Base-by-base conservation (phyloP, 805 yeast species). In the Blastobotrys americana region DNA sequence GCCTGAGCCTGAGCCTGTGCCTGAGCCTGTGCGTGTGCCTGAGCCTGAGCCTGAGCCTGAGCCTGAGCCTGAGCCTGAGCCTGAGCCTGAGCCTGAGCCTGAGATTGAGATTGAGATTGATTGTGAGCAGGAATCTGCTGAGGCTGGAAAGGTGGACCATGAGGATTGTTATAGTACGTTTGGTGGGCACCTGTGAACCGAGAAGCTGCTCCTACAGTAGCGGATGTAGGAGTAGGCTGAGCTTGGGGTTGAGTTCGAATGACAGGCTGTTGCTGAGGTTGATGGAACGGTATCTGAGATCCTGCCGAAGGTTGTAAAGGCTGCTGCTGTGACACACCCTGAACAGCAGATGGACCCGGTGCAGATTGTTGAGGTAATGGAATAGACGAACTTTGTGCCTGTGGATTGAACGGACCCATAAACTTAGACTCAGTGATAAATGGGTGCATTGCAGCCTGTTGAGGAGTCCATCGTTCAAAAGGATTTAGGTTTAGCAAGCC, bases 381-480 rank as follows among this genome's bases (percentile, higher is more conserved):
- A 40, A 22, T 38, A 45, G 8, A n/a, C 6, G 44, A 21, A 18
- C 22, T 22, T 3, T 28, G 27, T 8, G 21, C 23, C 10, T 22
- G 50, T 17, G 17, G 23, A 5, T 3, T 19, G 33, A 47, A 64
- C 8, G 65, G 68, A 0, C 79, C 82, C 8, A 62, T 61, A 55
- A 76, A 80, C 45, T 67, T 70, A 43, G 70, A 70, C 41, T 74
- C 80, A 3, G 84, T 83, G 16, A 93, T 78, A 62, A 93, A 93
- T 0, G 97, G 97, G 66, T 93, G 98, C 62, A 77, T 69, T 13
- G 81, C 69, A 0, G 97, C 98, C 62, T 93, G 97, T 54, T 87
- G 96, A 9, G 98, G 98, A 0, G 97, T 86, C 83, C 96, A 84
- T 55, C 99, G 76, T 61, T 88, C 96, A 55, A 93, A 72, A 0